These are phyloP conservation scores for Santalum album DNA, from an alignment of 164 flowering plant species.

Conservation along the genomic window DNA sequence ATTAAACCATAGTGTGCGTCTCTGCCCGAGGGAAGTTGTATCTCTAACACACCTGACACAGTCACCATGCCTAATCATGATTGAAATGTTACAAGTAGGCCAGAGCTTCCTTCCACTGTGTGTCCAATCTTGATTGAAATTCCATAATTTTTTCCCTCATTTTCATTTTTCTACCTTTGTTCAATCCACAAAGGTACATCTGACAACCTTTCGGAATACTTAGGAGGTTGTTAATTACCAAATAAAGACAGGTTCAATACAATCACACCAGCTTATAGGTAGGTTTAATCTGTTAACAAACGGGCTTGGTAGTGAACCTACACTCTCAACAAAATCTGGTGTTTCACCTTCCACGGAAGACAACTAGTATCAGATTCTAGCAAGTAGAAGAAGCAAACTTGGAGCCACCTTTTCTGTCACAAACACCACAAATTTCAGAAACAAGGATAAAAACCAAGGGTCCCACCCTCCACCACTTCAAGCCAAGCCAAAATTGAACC, in stretches of 20 bases:
- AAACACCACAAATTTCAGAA: constrained; percentile 13
- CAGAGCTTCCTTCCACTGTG: too few relatives aligned
- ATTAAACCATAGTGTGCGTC: neutral
- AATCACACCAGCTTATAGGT: too few relatives aligned
- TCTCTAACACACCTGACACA: too few relatives aligned
- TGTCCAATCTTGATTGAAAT: too few relatives aligned
- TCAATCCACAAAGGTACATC: too few relatives aligned
- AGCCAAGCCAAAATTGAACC: constrained; percentile 11
- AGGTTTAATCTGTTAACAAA: neutral
- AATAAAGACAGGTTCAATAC: neutral
- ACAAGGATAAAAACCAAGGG: constrained; percentile 15
- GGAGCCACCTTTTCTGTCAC: constrained; percentile 4
- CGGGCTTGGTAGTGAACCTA: too few relatives aligned
- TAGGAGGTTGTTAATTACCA: neutral
- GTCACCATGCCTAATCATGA: too few relatives aligned
- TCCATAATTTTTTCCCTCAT: too few relatives aligned
- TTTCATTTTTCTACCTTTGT: too few relatives aligned
- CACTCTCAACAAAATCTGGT: neutral
- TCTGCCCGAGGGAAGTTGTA: neutral
- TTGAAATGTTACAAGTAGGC: too few relatives aligned
- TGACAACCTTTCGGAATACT: neutral
- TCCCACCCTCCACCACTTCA: constrained; percentile 19
- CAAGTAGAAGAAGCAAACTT: constrained; percentile 6
- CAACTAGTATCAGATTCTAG: constrained; percentile 4
- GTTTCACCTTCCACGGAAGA: neutral